phyloP scores from a whole-genome alignment of 345 rosid genomes.

The Populus pruinosa region DNA sequence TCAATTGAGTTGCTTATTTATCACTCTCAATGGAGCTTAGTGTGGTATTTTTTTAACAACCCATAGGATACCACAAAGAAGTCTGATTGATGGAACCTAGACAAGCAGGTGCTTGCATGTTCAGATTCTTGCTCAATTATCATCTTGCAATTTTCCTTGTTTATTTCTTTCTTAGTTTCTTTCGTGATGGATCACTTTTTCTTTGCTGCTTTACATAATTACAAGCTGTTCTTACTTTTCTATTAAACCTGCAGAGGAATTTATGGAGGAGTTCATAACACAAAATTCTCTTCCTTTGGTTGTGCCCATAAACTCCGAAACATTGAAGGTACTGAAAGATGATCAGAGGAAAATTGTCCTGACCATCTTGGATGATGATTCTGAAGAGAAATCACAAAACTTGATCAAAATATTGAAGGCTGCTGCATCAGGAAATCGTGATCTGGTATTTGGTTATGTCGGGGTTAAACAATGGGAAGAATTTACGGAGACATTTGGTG shows the following conservation, averaged over 20 bases:
- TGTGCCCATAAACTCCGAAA: slow-evolving; percentile 73
- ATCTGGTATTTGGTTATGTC: slow-evolving; percentile 80
- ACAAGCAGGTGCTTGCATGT: not conserved
- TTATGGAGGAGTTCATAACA: slow-evolving; percentile 71
- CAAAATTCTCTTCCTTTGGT: slow-evolving; percentile 76
- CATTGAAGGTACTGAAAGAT: slow-evolving; percentile 71
- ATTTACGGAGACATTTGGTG: slow-evolving; percentile 71
- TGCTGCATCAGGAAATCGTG: slow-evolving; percentile 90
- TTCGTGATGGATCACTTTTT: not conserved
- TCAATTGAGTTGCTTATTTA: not conserved
- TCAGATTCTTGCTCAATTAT: not conserved
- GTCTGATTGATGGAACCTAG: not conserved
- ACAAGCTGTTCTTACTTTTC: slow-evolving; percentile 5
- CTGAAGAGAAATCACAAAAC: slow-evolving; percentile 53
- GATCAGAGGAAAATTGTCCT: slow-evolving; percentile 81
- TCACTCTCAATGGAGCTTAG: not conserved
- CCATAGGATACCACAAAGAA: not conserved
- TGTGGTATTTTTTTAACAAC: not conserved
- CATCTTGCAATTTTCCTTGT: not conserved
- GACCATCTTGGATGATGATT: slow-evolving; percentile 72
- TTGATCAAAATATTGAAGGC: slow-evolving; percentile 68
- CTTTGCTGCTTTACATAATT: not conserved
- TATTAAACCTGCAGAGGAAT: slow-evolving; percentile 50
- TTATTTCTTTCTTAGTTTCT: not conserved
- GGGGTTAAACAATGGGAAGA: slow-evolving; percentile 78